Conservation (phyloP, 1,139 yeast species). For the Hyphopichia khmerensis region DNA sequence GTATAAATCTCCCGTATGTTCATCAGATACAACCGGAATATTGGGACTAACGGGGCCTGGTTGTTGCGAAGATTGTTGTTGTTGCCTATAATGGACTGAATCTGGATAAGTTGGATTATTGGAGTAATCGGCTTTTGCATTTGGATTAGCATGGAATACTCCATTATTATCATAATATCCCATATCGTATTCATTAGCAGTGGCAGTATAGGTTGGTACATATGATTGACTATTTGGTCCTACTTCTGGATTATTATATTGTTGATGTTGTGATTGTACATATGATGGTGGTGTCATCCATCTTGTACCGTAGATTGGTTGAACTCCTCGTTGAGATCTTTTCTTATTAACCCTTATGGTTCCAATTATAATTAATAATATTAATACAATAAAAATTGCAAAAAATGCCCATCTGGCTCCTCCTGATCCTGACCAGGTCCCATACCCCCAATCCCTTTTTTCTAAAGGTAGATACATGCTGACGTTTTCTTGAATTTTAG, state of each 20-base stretch:
- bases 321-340: slow-evolving; percentile 59
- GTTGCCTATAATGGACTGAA: slow-evolving; percentile 18
- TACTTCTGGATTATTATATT: slow-evolving; percentile 36
- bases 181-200: slow-evolving; percentile 67
- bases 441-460: slow-evolving; percentile 12
- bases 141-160: slow-evolving; percentile 42
- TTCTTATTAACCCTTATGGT: slow-evolving; percentile 59
- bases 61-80: slow-evolving; percentile 3
- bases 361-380: slow-evolving; percentile 49
- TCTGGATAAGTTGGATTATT: slow-evolving; percentile 15
- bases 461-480: background rate
- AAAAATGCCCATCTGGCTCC: slow-evolving; percentile 60
- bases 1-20: background rate
- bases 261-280: slow-evolving; percentile 65
- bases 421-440: slow-evolving; percentile 24
- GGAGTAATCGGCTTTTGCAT: slow-evolving; percentile 17
- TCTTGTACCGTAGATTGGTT: slow-evolving; percentile 78
- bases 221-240: slow-evolving; percentile 33
- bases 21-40: background rate
- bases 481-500: too few relatives aligned
- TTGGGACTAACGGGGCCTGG: background rate
- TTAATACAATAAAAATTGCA: slow-evolving; percentile 49
- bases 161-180: slow-evolving; percentile 81
- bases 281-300: slow-evolving; percentile 95
- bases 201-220: slow-evolving; percentile 69